Conservation (phyloP, 805 yeast species). For the Cyberlindnera veronae region DNA sequence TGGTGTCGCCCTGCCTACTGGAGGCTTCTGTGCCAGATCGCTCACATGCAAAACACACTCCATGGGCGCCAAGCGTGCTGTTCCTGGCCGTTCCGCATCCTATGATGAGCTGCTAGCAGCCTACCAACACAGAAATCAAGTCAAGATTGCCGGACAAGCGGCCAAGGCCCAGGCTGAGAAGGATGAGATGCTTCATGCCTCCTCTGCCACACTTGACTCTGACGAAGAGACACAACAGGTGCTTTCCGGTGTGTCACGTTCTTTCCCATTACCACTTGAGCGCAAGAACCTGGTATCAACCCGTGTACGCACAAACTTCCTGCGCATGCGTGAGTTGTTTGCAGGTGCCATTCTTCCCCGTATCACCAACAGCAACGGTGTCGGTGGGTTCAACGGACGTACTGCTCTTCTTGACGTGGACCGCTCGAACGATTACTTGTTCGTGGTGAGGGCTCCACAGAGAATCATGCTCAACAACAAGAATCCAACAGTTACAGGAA, state of each 20-base stretch:
- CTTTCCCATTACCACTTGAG: conserved; percentile 82
- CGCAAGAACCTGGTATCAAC: conserved; percentile 68
- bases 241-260: conserved; percentile 79
- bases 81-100: conserved; percentile 87
- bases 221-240: conserved; percentile 94
- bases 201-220: conserved; percentile 46
- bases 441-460: conserved; percentile 49
- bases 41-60: conserved; percentile 97
- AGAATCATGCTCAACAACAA: conserved; percentile 24
- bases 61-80: conserved; percentile 97
- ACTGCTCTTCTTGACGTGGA: conserved; percentile 74
- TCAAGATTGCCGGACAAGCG: conserved; percentile 78
- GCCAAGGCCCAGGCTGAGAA: conserved; percentile 76
- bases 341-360: conserved; percentile 78
- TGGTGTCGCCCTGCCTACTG: conserved; percentile 91
- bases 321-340: conserved; percentile 91
- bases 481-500: background rate
- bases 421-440: conserved; percentile 60
- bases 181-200: conserved; percentile 54
- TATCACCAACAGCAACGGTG: conserved; percentile 50
- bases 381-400: conserved; percentile 79
- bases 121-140: conserved; percentile 90
- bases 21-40: conserved; percentile 95
- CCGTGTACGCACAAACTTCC: conserved; percentile 63
- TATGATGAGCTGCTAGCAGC: conserved; percentile 85